Base-by-base conservation (phyloP, 208 protist genomes). In the Crithidia mellificae region DNA sequence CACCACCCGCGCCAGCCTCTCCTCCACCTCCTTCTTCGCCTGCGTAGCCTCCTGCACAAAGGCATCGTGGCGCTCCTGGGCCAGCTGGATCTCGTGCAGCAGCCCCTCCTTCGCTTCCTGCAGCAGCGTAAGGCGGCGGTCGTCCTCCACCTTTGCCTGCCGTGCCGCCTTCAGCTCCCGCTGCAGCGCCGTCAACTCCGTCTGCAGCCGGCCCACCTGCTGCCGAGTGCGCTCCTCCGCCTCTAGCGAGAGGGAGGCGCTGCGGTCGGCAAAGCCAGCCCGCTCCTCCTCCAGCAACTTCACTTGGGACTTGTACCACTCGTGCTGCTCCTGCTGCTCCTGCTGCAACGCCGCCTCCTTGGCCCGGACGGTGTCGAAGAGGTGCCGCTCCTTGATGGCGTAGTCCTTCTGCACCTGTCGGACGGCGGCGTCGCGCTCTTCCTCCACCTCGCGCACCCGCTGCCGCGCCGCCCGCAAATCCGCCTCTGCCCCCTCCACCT, bases 271-370 rank as follows among this genome's bases (percentile, higher is more conserved):
- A 56, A 74, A 44, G 70, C 66, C 77, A 8, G 61, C 73, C 22
- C 66, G 74, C 63, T 75, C 68, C 38, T 83, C 74, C 74, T 91
- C 83, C 25, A 90, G 64, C 68, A 65, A 49, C 41, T 58, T 67
- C 49, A 78, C 62, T 22, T 74, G 69, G 51, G 65, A 43, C 64
- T 90, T 73, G 73, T 93, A 90, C 62, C 82, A 77, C 25, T 78
- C 64, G 77, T 95, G 90, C 27, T 85, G 63, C 47, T 75, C 67
- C 59, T 87, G 62, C 51, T 78, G 75, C 77, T 91, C 83, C 63
- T 73, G 34, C 63, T 90, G 81, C 36, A 91, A 71, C n/a, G 69
- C 77, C 11, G 74, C 66, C 64, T 85, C 83, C 56, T 74, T 74
- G 27, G 57, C 66, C 20, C 65, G 62, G 29, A 88, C 8, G 17